phyloP scores from a whole-genome alignment of 2,329 filamentous ascomycete genomes.

The Xenoacremonium recifei region DNA sequence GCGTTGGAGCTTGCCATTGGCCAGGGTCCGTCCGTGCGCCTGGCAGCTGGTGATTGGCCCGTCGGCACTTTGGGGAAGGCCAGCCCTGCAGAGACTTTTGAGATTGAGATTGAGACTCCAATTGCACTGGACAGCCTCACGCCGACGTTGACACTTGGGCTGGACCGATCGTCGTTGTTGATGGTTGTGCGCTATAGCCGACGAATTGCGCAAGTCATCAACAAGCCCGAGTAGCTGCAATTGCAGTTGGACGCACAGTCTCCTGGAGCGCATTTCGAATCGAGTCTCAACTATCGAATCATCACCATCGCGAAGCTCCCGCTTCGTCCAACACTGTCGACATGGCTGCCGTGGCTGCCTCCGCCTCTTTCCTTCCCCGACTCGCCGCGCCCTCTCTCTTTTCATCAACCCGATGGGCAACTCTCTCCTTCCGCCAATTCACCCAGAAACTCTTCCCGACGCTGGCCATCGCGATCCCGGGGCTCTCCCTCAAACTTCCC shows the following conservation, averaged over 20 bases:
- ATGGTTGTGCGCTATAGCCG: too few relatives aligned
- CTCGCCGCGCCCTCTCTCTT: conserved; percentile 43
- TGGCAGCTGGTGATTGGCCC: conserved; percentile 31
- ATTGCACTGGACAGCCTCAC: conserved; percentile 23
- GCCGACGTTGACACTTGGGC: too few relatives aligned
- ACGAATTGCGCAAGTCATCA: too few relatives aligned
- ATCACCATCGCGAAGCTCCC: conserved; percentile 6
- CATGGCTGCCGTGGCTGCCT: conserved; percentile 41
- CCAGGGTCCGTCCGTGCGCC: conserved; percentile 24
- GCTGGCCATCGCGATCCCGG: conserved; percentile 58
- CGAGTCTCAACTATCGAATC: conserved; percentile 8
- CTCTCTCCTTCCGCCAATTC: conserved; percentile 44
- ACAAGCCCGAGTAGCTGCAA: too few relatives aligned
- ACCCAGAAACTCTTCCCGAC: conserved; percentile 50
- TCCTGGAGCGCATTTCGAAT: conserved; percentile 3
- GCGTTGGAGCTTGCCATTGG: conserved; percentile 31
- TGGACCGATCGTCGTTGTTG: too few relatives aligned
- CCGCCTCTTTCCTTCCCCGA: conserved; percentile 54
- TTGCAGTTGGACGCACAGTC: too few relatives aligned
- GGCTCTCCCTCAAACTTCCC: conserved; percentile 54
- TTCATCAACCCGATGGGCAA: conserved; percentile 41
- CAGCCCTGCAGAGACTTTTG: conserved; percentile 32
- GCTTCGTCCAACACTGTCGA: conserved; percentile 18
- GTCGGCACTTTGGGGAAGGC: conserved; percentile 23
- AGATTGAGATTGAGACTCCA: too few relatives aligned